A percentile compares a stretch with the other conserved stretches of the same genome.
Conservation (phyloP, 163 green algal species). For the Volvox carteri region DNA sequence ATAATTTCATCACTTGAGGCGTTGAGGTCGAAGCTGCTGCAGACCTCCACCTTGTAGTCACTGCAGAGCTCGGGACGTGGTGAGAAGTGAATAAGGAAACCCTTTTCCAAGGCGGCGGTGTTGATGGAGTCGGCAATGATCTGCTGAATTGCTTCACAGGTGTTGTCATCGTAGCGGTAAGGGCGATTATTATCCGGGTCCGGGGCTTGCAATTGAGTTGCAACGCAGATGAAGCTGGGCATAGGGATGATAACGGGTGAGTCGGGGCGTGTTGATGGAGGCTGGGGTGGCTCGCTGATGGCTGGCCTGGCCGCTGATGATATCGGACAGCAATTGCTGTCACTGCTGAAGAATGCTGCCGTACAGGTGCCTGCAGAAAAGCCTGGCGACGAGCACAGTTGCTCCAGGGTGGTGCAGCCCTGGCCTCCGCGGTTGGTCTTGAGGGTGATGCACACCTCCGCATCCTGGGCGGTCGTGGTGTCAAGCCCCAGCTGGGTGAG, state of each 20-base stretch:
- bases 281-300: neutral
- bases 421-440: neutral
- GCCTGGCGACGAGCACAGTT: neutral
- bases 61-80: too few species aligned
- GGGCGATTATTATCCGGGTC: too few species aligned
- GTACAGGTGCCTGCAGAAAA: neutral
- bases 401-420: neutral
- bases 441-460: constrained; percentile 4
- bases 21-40: too few species aligned
- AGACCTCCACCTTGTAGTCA: too few species aligned
- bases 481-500: neutral
- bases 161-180: too few species aligned
- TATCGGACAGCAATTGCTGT: neutral
- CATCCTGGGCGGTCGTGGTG: neutral
- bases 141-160: too few species aligned
- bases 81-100: too few species aligned
- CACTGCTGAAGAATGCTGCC: neutral
- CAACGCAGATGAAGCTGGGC: neutral
- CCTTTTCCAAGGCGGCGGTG: too few species aligned
- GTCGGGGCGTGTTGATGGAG: neutral
- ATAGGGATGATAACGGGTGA: neutral
- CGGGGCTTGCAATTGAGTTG: neutral
- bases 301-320: neutral
- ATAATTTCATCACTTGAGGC: too few species aligned
- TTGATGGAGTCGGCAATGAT: too few species aligned